Conservation (phyloP, 2,329 filamentous ascomycete species). For the Daldinia sp. region DNA sequence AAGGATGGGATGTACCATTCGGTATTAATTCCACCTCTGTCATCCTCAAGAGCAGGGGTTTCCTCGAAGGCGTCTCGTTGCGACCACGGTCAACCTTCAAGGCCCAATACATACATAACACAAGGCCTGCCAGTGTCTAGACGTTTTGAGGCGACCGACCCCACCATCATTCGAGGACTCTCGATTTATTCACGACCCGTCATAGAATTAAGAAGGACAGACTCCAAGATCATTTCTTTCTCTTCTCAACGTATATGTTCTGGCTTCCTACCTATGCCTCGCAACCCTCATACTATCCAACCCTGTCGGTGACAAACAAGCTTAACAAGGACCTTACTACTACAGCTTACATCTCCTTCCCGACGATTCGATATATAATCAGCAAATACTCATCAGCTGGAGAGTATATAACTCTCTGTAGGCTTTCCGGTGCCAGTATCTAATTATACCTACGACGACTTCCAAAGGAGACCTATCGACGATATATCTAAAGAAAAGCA, state of each 20-base stretch:
- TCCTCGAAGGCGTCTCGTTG: conserved; percentile 56
- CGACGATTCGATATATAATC: conserved; percentile 39
- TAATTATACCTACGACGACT: conserved; percentile 26
- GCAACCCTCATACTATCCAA: conserved; percentile 30
- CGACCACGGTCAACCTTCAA: conserved; percentile 56
- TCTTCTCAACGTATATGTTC: conserved; percentile 41
- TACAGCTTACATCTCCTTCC: conserved; percentile 29
- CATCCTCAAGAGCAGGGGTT: conserved; percentile 58
- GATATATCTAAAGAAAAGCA: conserved; percentile 20
- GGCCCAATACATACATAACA: conserved; percentile 56
- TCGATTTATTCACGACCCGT: conserved; percentile 55
- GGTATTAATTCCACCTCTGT: conserved; percentile 63
- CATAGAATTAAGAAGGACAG: conserved; percentile 43
- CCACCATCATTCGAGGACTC: conserved; percentile 56
- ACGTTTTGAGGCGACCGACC: conserved; percentile 56
- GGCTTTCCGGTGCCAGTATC: conserved; percentile 23
- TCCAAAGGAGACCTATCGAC: conserved; percentile 20
- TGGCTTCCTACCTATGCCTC: conserved; percentile 41
- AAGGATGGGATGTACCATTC: conserved; percentile 57
- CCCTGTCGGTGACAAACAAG: conserved; percentile 27
- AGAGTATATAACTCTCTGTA: conserved; percentile 21
- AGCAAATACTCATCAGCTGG: conserved; percentile 25
- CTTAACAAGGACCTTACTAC: conserved; percentile 34
- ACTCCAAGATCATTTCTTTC: conserved; percentile 41
- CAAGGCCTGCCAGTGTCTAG: conserved; percentile 56